A percentile compares a stretch with the other conserved stretches of the same genome.
These are phyloP conservation scores for Madurella mycetomatis DNA, from an alignment of 2,329 filamentous ascomycete genomes.

Conservation along the genomic window DNA sequence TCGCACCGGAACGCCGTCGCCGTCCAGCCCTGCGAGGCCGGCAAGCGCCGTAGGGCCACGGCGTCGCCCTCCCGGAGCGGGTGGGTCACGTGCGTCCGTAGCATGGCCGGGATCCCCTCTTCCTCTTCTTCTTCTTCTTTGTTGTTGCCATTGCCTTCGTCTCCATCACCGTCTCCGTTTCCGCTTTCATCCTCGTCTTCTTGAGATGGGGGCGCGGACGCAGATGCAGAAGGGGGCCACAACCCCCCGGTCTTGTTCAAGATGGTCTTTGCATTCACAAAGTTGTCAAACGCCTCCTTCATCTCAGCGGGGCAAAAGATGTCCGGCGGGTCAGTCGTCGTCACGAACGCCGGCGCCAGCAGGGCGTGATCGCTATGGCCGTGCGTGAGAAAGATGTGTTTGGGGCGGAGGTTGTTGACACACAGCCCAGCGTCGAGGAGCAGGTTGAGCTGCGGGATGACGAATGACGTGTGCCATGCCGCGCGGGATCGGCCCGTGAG, in stretches of 20 bases:
- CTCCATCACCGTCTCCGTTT: conserved; percentile 8
- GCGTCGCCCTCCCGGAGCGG: conserved; percentile 34
- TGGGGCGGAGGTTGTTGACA: conserved; percentile 43
- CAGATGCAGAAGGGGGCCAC: conserved; percentile 19
- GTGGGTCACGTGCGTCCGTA: conserved; percentile 39
- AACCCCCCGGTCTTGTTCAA: conserved; percentile 39
- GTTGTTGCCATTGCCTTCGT: not conserved
- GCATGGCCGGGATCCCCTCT: conserved; percentile 29
- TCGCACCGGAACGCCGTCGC: conserved; percentile 43
- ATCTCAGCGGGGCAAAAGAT: conserved; percentile 42
- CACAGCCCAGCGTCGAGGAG: conserved; percentile 46
- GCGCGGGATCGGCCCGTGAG: conserved; percentile 46
- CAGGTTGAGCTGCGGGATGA: conserved; percentile 46
- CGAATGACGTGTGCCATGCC: conserved; percentile 49
- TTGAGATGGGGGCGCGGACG: too few species aligned
- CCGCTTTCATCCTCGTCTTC: conserved; percentile 22
- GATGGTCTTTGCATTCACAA: conserved; percentile 37
- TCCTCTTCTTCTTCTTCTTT: conserved; percentile 18
- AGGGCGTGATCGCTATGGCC: conserved; percentile 46
- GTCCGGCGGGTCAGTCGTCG: conserved; percentile 42
- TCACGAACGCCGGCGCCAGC: conserved; percentile 40
- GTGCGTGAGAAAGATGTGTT: conserved; percentile 48
- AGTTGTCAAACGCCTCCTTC: conserved; percentile 37
- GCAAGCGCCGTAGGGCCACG: conserved; percentile 32
- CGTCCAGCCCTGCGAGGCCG: conserved; percentile 31